phyloP scores from a whole-genome alignment of 176 grass and related monocot species.

The Cocos nucifera region DNA sequence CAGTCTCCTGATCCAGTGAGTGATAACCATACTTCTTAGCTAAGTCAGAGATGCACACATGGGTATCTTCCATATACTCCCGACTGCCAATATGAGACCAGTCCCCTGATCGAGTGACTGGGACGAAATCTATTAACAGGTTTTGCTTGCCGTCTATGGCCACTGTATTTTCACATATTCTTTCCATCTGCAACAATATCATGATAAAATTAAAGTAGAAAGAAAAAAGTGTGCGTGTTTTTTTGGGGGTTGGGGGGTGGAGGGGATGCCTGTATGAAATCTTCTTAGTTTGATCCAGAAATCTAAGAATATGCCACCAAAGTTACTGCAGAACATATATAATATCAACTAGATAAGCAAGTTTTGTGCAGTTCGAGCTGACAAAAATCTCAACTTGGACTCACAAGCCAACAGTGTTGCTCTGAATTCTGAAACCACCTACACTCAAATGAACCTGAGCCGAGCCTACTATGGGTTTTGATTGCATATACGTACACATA shows the following conservation, averaged over 20 bases:
- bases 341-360: too few relatives aligned
- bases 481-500: too few relatives aligned
- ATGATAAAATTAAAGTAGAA: neutral
- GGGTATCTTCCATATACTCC: slow-evolving; percentile 75
- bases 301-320: too few relatives aligned
- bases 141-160: slow-evolving; percentile 44
- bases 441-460: too few relatives aligned
- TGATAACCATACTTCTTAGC: slow-evolving; percentile 62
- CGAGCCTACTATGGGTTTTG: too few relatives aligned
- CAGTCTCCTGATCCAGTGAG: slow-evolving; percentile 33
- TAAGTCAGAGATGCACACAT: slow-evolving; percentile 87
- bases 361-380: too few relatives aligned
- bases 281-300: too few relatives aligned
- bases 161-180: slow-evolving; percentile 56
- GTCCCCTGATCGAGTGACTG: slow-evolving; percentile 63
- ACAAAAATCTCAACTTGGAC: too few relatives aligned
- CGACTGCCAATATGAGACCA: slow-evolving; percentile 82
- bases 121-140: slow-evolving; percentile 38
- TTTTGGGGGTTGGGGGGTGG: too few relatives aligned
- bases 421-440: too few relatives aligned
- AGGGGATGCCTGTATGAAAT: neutral
- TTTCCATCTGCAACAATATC: slow-evolving; percentile 63
- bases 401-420: too few relatives aligned
- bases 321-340: too few relatives aligned
- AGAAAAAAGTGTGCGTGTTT: neutral